phyloP scores from a whole-genome alignment of 768 basidiomycete genomes.

The Paxillus rubicundulus region DNA sequence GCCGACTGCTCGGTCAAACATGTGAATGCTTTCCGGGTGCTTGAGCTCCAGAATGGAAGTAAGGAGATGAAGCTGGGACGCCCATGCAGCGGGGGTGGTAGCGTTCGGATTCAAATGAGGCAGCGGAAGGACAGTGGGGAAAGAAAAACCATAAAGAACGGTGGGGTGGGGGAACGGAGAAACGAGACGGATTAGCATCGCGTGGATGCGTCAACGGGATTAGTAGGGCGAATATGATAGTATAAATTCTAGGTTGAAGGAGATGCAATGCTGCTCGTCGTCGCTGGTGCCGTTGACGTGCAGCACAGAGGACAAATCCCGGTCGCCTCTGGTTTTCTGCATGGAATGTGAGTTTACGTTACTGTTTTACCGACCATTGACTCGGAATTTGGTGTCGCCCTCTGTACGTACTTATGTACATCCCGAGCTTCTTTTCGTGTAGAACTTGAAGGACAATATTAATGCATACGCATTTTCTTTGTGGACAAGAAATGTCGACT shows the following conservation, averaged over 20 bases:
- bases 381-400: too few relatives aligned
- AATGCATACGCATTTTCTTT: too few relatives aligned
- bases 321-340: slow-evolving; percentile 28
- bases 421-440: background rate
- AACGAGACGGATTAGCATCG: slow-evolving; percentile 59
- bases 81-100: slow-evolving; percentile 51
- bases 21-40: slow-evolving; percentile 49
- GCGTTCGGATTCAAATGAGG: slow-evolving; percentile 30
- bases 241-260: slow-evolving; percentile 19
- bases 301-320: slow-evolving; percentile 21
- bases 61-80: slow-evolving; percentile 49
- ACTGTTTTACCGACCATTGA: slow-evolving; percentile 12
- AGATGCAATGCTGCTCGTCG: slow-evolving; percentile 6
- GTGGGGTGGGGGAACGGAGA: slow-evolving; percentile 45
- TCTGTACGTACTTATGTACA: background rate
- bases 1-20: slow-evolving; percentile 59
- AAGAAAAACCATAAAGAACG: slow-evolving; percentile 58
- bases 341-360: slow-evolving; percentile 33
- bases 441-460: too few relatives aligned
- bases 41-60: slow-evolving; percentile 50
- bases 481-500: too few relatives aligned
- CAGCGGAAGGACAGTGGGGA: slow-evolving; percentile 41
- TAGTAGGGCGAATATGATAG: slow-evolving; percentile 21
- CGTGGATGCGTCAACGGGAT: slow-evolving; percentile 14
- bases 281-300: slow-evolving; percentile 28